These are phyloP conservation scores for Barnettozyma californica DNA, from an alignment of 805 yeast genomes.

Conservation along the genomic window DNA sequence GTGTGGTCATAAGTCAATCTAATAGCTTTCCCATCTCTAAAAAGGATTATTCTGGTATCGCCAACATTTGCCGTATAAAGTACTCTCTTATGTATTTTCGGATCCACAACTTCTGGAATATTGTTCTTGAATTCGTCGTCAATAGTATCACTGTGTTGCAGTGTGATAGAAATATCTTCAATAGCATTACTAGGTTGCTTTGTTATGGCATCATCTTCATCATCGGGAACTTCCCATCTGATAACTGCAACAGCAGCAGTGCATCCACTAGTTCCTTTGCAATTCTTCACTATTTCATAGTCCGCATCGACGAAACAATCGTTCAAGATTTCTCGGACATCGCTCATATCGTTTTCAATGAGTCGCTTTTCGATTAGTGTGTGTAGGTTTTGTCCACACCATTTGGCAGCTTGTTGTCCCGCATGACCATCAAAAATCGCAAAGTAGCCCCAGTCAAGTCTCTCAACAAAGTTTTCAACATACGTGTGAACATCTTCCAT, in stretches of 20 bases:
- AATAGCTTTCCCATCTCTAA: conserved; percentile 67
- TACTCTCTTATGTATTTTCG: conserved; percentile 54
- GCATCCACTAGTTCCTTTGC: conserved; percentile 77
- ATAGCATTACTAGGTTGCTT: conserved; percentile 3
- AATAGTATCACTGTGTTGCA: conserved; percentile 4
- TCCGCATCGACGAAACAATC: conserved; percentile 76
- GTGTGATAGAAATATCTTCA: not conserved
- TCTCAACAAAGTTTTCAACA: conserved; percentile 87
- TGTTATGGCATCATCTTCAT: not conserved
- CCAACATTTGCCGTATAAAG: conserved; percentile 94
- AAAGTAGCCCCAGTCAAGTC: conserved; percentile 90
- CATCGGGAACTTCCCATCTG: conserved; percentile 64
- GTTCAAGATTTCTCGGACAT: conserved; percentile 62
- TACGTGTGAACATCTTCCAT: conserved; percentile 97
- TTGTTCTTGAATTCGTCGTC: not conserved
- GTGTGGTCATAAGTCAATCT: conserved; percentile 91
- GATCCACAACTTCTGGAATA: conserved; percentile 1
- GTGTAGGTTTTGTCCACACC: conserved; percentile 90
- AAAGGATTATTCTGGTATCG: conserved; percentile 79
- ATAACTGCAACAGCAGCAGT: conserved; percentile 93
- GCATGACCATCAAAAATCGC: conserved; percentile 98
- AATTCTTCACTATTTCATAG: conserved; percentile 50
- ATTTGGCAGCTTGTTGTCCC: conserved; percentile 85
- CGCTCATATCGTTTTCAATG: conserved; percentile 39
- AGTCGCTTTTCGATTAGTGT: conserved; percentile 57